phyloP scores from a whole-genome alignment of 306 rosid genomes.

The Dryas octopetala region DNA sequence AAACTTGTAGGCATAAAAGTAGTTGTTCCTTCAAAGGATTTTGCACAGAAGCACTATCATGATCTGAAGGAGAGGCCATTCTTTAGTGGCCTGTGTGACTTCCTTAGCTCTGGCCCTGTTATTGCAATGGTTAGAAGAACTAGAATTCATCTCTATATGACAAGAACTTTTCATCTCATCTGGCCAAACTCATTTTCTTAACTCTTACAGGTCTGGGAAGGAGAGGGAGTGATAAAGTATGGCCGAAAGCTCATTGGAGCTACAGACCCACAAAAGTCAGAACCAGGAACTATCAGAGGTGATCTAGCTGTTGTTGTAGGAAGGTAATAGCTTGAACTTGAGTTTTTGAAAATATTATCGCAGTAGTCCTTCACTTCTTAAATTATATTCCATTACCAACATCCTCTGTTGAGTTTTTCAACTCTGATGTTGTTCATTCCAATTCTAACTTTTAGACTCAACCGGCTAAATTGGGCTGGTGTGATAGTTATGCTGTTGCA shows the following conservation, averaged over 20 bases:
- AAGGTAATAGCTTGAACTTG: constrained; percentile 49
- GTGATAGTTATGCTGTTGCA: background rate
- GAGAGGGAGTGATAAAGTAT: constrained; percentile 84
- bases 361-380: background rate
- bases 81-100: constrained; percentile 83
- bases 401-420: background rate
- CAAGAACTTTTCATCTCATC: constrained; percentile 10
- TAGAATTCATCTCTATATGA: constrained; percentile 7
- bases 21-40: constrained; percentile 72
- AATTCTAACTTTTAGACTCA: background rate
- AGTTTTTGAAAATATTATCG: background rate
- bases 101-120: constrained; percentile 95
- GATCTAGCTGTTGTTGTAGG: constrained; percentile 95
- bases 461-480: background rate
- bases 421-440: background rate
- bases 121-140: constrained; percentile 81
- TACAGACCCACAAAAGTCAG: constrained; percentile 97
- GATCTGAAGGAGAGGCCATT: constrained; percentile 90
- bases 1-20: constrained; percentile 92
- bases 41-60: constrained; percentile 87
- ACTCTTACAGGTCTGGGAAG: constrained; percentile 85
- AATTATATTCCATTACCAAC: background rate
- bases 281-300: constrained; percentile 94
- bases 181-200: background rate
- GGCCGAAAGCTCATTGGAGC: constrained; percentile 95